Evolutionary conservation across 352 stramenopile genomes (phyloP), one percentile per base, ranked within the genome.

Genomic region (Globisporangium cederbergense): DNA sequence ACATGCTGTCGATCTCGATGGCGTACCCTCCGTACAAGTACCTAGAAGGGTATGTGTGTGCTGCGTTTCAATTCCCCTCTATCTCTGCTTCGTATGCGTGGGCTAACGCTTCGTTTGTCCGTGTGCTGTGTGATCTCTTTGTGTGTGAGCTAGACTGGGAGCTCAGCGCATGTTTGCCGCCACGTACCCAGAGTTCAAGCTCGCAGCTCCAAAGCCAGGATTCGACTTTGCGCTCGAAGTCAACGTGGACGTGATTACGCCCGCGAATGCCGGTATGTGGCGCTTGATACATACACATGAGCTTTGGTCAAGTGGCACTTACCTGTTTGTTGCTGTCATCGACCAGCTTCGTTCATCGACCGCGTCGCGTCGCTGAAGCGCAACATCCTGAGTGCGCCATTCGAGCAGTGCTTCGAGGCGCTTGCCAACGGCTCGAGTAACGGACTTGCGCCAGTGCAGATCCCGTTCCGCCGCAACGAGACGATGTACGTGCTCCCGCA

Each of bases 381-480:
- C 54, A 93, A 95, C 70, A 86, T 95, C 66, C 62, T 93, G 30
- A 71, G 76, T 4, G 82, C 86, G 14, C 86, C 84, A 1, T 95
- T 93, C 53, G 84, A 95, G 64, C 84, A 90, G 68, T 88, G 86
- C 61, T 95, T 95, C 58, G 73, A 88, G 43, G 86, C 86, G n/a
- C 74, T 95, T 20, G 64, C 81, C 49, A 84, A 76, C 20, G 86
- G 84, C 58, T 89, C 77, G 34, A 74, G 68, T 32, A 86, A 62
- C 32, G 75, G 76, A 10, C 72, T 95, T 1, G 73, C 73, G 8
- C 71, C 83, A 0, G 85, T 92, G 58, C 81, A 93, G 63, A 93
- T 96, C 62, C 86, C 84, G n/a, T 96, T 92, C 72, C 86, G 87
- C 32, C 86, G 83, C 59, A 87, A 91, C 58, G 89, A 96, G 66